Evolutionary conservation across 116 monocot species (phyloP), one percentile per base, ranked within the genome.

Genomic region (Thalassia testudinum): DNA sequence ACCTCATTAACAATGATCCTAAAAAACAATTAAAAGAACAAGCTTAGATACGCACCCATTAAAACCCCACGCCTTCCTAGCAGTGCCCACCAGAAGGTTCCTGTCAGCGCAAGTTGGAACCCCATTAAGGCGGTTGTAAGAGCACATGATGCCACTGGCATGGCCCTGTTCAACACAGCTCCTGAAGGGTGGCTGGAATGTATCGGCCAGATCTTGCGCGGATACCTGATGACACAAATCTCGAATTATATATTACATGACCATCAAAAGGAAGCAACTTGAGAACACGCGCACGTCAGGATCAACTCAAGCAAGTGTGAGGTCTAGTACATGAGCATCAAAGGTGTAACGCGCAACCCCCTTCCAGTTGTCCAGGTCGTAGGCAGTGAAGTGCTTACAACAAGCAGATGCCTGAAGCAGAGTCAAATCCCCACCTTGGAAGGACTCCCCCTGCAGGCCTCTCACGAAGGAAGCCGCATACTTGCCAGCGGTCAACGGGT

Each of bases 351-450:
- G 70, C 64, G 78, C 64, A 23, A 74, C 22, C 7, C 95, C 95
- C 37, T 95, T 87, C 95, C 95, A 95, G 34, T 88, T 95, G 50
- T 95, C 95, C 0, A 95, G 7, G 50, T 95, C 95, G 26, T 95
- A 95, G 23, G 95, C 95, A 23, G 88, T 87, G 75, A 87, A 95
- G 49, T 95, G 95, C 74, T 95, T 95, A 70, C 95, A 95, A 58
- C 95, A 95, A 21, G 95, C 88, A 1, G 79, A 87, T 17, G 87
- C 84, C 62, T 95, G 87, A 53, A 95, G 81, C 45, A 25, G 59
- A 22, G 73, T 42, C 3, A 71, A 59, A 12, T 77, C 75, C 30
- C 30, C 30, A 5, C 30, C 30, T 10, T 34, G 6, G 19, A 8
- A 13, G 0, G 12, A 17, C 29, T 65, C 74, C 27, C 74, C 38